Evolutionary conservation across 305 asterid genomes (phyloP).

Genomic region (Fraxinus xanthoxyloides): DNA sequence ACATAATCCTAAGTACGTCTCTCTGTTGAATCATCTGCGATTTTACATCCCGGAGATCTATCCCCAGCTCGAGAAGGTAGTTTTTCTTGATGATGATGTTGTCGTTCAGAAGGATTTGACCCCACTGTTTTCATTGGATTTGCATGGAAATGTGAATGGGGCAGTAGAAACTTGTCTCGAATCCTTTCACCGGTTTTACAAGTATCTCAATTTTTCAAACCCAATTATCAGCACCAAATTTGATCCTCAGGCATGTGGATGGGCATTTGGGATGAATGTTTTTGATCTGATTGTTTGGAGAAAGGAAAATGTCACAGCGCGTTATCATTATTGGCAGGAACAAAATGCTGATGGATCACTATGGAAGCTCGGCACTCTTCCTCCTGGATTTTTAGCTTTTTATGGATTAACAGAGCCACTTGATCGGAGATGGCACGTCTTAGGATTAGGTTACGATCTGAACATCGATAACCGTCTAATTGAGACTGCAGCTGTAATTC

Average conservation of each 20-base stretch:
- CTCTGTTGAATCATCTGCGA: constrained; percentile 46
- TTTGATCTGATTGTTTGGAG: constrained; percentile 59
- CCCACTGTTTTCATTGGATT: constrained; percentile 46
- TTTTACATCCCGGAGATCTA: constrained; percentile 54
- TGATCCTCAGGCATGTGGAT: constrained; percentile 59
- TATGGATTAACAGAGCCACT: constrained; percentile 53
- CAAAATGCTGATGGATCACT: constrained; percentile 35
- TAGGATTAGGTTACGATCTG: constrained; percentile 49
- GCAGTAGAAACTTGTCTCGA: constrained; percentile 64
- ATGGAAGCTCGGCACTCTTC: constrained; percentile 53
- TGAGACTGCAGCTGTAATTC: constrained; percentile 51
- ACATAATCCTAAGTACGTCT: constrained; percentile 39
- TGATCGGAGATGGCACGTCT: constrained; percentile 57
- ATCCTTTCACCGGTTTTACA: constrained; percentile 49
- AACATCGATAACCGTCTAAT: constrained; percentile 41
- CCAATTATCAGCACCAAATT: constrained; percentile 46
- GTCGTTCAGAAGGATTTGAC: constrained; percentile 56
- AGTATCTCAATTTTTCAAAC: constrained; percentile 52
- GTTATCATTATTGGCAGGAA: constrained; percentile 50
- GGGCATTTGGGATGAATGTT: constrained; percentile 62
- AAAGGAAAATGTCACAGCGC: constrained; percentile 39
- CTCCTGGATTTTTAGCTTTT: constrained; percentile 50
- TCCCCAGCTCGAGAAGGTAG: constrained; percentile 48
- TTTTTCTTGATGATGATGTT: constrained; percentile 54
- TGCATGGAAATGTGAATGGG: constrained; percentile 57